Conservation (phyloP, 257 asterid species). For the Plectranthus barbatus region DNA sequence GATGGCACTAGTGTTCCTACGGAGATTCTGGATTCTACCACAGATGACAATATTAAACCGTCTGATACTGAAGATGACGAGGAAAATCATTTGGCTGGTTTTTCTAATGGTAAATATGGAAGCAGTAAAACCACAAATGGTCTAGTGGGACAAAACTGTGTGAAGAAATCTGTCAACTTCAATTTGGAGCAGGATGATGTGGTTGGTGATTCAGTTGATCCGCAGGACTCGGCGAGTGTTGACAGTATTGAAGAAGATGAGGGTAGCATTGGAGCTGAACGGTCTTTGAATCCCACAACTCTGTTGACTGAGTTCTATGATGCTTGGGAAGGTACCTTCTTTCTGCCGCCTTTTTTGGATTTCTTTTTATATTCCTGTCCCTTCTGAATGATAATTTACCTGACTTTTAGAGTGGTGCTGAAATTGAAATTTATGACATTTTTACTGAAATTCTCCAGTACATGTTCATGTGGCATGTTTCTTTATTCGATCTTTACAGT, state of each 20-base stretch:
- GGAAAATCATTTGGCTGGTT: conserved; percentile 27
- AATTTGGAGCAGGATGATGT: conserved; percentile 37
- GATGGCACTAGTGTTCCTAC: conserved; percentile 25
- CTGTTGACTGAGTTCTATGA: conserved; percentile 76
- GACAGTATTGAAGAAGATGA: conserved; percentile 55
- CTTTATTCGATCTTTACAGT: not conserved
- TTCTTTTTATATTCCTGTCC: not conserved
- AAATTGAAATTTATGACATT: not conserved
- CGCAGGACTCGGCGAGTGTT: conserved; percentile 51
- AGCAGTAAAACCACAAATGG: conserved; percentile 19
- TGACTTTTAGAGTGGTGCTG: not conserved
- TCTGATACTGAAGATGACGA: conserved; percentile 16
- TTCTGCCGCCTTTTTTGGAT: conserved; percentile 1
- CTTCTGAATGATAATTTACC: not conserved
- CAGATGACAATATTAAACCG: conserved; percentile 14
- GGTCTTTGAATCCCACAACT: conserved; percentile 33
- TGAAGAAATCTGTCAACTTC: conserved; percentile 23
- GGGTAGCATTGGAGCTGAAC: conserved; percentile 37
- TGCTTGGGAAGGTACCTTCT: conserved; percentile 92
- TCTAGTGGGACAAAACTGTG: conserved; percentile 27
- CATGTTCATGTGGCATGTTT: not conserved
- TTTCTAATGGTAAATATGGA: conserved; percentile 13
- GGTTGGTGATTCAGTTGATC: conserved; percentile 51
- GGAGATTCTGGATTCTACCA: conserved; percentile 15
- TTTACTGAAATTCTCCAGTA: not conserved